phyloP scores from a whole-genome alignment of 371 early-diverging fungal genomes.

The Rhizopus arrhizus region DNA sequence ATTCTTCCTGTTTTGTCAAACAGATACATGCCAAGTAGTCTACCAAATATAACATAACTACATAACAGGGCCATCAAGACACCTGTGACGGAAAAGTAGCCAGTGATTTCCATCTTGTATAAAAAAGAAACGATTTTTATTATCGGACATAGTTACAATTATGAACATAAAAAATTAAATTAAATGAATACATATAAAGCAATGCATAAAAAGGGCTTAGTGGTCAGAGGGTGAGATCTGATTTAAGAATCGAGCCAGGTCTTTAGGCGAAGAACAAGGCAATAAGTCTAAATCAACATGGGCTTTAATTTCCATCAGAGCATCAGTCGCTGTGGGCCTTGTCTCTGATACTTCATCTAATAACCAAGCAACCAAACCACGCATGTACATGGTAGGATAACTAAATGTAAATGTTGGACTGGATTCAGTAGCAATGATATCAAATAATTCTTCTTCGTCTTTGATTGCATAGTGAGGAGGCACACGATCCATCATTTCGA shows the following conservation, averaged over 20 bases:
- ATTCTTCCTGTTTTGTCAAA: constrained; percentile 28
- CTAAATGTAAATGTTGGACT: constrained; percentile 55
- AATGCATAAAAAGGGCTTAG: constrained; percentile 4
- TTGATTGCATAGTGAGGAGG: constrained; percentile 54
- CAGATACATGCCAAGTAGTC: constrained; percentile 39
- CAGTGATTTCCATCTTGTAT: not conserved
- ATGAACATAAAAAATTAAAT: not conserved
- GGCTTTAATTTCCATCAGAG: constrained; percentile 44
- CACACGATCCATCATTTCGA: constrained; percentile 62
- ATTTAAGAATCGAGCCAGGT: constrained; percentile 36
- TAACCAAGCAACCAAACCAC: constrained; percentile 55
- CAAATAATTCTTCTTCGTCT: constrained; percentile 49
- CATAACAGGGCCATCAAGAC: constrained; percentile 44
- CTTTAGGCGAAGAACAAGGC: constrained; percentile 38
- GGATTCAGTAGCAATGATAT: constrained; percentile 43
- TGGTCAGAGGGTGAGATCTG: constrained; percentile 28
- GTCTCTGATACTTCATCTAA: constrained; percentile 43
- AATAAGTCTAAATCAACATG: constrained; percentile 39
- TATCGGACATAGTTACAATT: not conserved
- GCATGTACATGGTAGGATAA: constrained; percentile 54
- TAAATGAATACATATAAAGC: not conserved
- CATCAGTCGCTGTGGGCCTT: constrained; percentile 48
- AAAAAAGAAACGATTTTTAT: not conserved
- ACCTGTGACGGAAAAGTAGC: constrained; percentile 32
- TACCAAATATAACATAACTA: constrained; percentile 40